A percentile compares a stretch with the other conserved stretches of the same genome.
Evolutionary conservation across 192 early-diverging fungal genomes (phyloP).

Genomic region (Coemansia sp.): DNA sequence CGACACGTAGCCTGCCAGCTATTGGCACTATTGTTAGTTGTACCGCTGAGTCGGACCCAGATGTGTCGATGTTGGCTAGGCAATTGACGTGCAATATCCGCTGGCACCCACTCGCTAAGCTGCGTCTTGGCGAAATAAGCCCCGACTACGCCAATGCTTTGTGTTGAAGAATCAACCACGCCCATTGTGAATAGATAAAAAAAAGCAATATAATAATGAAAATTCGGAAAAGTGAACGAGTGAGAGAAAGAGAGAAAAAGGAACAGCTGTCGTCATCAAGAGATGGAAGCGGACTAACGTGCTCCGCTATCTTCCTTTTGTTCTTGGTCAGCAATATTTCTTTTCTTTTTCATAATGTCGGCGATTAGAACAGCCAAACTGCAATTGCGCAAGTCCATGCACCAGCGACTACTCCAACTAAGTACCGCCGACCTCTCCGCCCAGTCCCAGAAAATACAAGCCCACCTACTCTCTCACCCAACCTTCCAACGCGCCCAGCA

Average conservation of each 20-base stretch:
- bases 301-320: background rate
- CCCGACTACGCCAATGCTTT: conserved; percentile 26
- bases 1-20: conserved; percentile 32
- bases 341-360: background rate
- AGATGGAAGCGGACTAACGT: too few species aligned
- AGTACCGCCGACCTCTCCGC: background rate
- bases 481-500: conserved; percentile 21
- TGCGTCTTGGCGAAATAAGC: conserved; percentile 34
- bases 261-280: conserved; percentile 5
- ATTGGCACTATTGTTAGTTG: background rate
- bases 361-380: conserved; percentile 23
- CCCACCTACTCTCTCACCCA: conserved; percentile 7
- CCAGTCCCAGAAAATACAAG: conserved; percentile 15
- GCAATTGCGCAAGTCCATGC: conserved; percentile 38
- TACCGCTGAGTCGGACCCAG: conserved; percentile 24
- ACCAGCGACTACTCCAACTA: conserved; percentile 13
- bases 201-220: background rate
- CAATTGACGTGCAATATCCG: conserved; percentile 20
- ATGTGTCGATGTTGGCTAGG: conserved; percentile 27
- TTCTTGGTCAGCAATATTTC: background rate
- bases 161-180: conserved; percentile 6
- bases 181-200: conserved; percentile 13
- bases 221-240: background rate
- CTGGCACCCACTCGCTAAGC: conserved; percentile 38
- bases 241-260: background rate